phyloP scores from a whole-genome alignment of 176 grass and related monocot species.

The Zea luxurians region DNA sequence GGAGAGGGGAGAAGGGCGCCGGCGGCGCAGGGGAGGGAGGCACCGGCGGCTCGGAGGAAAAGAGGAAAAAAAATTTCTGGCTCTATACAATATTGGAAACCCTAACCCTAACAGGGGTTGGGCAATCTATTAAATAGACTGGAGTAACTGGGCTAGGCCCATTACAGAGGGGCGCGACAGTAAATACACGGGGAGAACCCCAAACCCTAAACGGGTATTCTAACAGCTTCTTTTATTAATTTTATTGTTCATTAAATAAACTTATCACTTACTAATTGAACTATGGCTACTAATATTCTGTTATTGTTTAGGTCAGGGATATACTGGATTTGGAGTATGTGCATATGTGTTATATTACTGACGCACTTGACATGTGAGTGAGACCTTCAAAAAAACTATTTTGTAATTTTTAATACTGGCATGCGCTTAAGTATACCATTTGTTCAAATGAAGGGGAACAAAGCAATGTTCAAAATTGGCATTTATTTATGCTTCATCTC shows the following conservation, averaged over 20 bases:
- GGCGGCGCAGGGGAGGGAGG: too few species aligned
- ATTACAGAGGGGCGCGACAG: too few species aligned
- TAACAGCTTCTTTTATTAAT: slow-evolving; percentile 10
- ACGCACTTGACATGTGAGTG: slow-evolving; percentile 89
- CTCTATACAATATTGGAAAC: too few species aligned
- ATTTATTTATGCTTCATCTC: neutral
- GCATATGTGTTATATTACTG: slow-evolving; percentile 75
- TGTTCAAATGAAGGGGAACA: neutral
- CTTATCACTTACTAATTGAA: neutral
- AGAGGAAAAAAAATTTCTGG: too few species aligned
- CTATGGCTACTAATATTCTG: slow-evolving; percentile 3
- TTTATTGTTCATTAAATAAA: slow-evolving; percentile 28
- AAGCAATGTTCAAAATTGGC: neutral
- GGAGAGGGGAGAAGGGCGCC: too few species aligned
- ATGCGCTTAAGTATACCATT: neutral
- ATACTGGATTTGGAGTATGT: slow-evolving; percentile 81
- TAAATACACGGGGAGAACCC: too few species aligned
- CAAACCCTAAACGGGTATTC: too few species aligned
- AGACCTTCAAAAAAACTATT: slow-evolving; percentile 10
- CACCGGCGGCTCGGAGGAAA: too few species aligned
- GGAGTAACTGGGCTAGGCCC: too few species aligned
- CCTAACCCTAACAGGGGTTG: too few species aligned
- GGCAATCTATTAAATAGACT: too few species aligned
- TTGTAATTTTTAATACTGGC: neutral
- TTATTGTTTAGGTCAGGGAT: slow-evolving; percentile 72